These are phyloP conservation scores for Barnettozyma vustinii DNA, from an alignment of 805 yeast species.

Conservation along the genomic window DNA sequence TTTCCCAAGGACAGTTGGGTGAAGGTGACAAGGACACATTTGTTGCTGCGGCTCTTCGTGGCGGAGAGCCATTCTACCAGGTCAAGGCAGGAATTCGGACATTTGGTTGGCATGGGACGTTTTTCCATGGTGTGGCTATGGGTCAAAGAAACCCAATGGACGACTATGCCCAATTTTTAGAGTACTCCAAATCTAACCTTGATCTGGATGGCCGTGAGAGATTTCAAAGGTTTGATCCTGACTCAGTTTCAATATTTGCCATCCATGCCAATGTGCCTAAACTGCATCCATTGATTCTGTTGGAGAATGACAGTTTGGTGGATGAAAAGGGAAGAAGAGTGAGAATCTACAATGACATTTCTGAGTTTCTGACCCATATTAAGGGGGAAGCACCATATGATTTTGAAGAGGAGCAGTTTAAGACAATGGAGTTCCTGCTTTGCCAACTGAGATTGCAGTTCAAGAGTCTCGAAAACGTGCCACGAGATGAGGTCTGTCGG, in stretches of 20 bases:
- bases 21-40: conserved; percentile 2
- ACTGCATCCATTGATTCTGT: not conserved
- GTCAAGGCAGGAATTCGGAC: not conserved
- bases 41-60: not conserved
- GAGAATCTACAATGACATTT: not conserved
- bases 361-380: not conserved
- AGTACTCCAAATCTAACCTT: not conserved
- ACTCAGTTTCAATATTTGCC: not conserved
- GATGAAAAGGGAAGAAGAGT: not conserved
- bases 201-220: not conserved
- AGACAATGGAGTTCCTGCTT: not conserved
- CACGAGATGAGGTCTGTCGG: not conserved
- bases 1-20: not conserved
- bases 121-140: not conserved
- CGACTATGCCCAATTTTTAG: not conserved
- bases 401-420: not conserved
- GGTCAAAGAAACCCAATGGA: not conserved
- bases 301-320: not conserved
- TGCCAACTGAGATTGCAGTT: not conserved
- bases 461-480: not conserved
- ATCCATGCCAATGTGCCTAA: conserved; percentile 1
- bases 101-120: not conserved
- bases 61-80: conserved; percentile 1
- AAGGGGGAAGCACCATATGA: not conserved
- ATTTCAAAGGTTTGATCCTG: not conserved